A percentile compares a stretch with the other conserved stretches of the same genome.
Evolutionary conservation across 345 rosid species (phyloP).

Genomic region (Trapa bicornis): DNA sequence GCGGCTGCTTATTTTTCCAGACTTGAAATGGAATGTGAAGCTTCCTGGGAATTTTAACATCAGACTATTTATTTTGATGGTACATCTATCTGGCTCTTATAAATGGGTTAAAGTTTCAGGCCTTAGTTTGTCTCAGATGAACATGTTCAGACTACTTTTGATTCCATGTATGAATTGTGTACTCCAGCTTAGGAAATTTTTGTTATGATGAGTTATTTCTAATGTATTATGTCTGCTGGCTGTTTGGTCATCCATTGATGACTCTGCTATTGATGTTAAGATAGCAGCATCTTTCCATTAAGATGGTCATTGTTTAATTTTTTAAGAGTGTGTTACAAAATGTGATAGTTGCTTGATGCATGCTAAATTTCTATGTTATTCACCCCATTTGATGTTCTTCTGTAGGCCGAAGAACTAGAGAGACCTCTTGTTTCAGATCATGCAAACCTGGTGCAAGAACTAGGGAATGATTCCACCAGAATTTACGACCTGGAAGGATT

Average conservation of each 20-base stretch:
- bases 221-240: not conserved
- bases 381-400: conserved; percentile 3
- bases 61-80: not conserved
- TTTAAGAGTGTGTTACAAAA: not conserved
- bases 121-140: not conserved
- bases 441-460: conserved; percentile 25
- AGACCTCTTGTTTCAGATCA: conserved; percentile 61
- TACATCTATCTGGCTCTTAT: not conserved
- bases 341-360: not conserved
- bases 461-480: conserved; percentile 42
- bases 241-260: not conserved
- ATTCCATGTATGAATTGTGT: not conserved
- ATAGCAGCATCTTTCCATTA: not conserved
- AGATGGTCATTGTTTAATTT: not conserved
- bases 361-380: conserved; percentile 2
- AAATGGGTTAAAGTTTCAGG: not conserved
- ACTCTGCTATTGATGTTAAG: not conserved
- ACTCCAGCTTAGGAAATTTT: not conserved
- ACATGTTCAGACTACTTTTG: not conserved
- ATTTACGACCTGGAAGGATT: conserved; percentile 63
- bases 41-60: not conserved
- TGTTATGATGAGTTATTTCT: not conserved
- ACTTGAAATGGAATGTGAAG: not conserved
- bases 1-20: not conserved
- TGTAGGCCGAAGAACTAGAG: conserved; percentile 53